phyloP scores from a whole-genome alignment of 208 protist species.

The Porcisia hertigi region DNA sequence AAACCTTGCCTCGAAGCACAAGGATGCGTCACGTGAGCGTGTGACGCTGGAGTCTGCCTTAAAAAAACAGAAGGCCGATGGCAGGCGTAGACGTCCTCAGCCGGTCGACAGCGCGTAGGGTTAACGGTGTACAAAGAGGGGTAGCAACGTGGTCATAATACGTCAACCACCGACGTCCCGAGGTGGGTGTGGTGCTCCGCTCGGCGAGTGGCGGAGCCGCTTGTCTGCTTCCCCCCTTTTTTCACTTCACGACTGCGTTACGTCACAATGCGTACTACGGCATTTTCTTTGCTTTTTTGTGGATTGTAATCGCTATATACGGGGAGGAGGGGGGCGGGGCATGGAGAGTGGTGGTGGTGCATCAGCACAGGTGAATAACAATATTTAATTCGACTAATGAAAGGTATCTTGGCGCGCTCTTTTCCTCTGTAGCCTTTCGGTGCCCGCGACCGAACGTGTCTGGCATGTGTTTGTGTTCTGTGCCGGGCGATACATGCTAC shows the following conservation, averaged over 20 bases:
- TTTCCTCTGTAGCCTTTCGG: conserved; percentile 1
- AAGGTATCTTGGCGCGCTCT: background rate
- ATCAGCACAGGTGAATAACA: conserved; percentile 7
- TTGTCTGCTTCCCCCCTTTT: background rate
- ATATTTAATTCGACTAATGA: background rate
- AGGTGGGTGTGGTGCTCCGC: too few relatives aligned
- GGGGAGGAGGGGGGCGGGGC: too few relatives aligned
- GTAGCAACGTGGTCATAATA: background rate
- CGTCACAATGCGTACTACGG: background rate
- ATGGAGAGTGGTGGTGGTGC: background rate
- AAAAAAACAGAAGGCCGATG: conserved; percentile 30
- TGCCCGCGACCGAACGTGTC: background rate
- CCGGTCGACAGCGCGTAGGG: conserved; percentile 1
- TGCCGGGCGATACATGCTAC: too few relatives aligned
- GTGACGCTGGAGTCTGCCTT: conserved; percentile 75
- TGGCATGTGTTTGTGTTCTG: background rate
- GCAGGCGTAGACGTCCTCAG: conserved; percentile 29
- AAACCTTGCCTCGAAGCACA: conserved; percentile 65
- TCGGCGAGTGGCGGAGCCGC: background rate
- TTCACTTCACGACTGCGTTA: background rate
- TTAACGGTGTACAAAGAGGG: conserved; percentile 4
- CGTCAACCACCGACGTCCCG: background rate
- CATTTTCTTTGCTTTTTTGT: background rate
- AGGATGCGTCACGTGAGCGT: conserved; percentile 52
- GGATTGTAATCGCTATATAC: background rate